These are phyloP conservation scores for Obba rivulosa DNA, from an alignment of 768 basidiomycete species.

Conservation along the genomic window DNA sequence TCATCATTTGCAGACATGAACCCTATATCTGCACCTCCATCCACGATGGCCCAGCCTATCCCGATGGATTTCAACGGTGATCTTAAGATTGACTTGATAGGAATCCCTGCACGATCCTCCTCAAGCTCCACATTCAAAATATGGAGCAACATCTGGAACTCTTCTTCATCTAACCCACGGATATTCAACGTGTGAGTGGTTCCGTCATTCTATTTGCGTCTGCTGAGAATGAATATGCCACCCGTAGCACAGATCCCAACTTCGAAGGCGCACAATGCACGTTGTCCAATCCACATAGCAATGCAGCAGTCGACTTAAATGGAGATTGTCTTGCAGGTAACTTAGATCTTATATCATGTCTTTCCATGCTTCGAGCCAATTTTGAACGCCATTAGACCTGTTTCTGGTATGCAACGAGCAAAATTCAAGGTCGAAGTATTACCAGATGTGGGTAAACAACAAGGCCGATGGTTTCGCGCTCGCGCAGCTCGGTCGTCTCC, in stretches of 20 bases:
- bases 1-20: constrained; percentile 15
- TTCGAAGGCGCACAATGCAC: constrained; percentile 65
- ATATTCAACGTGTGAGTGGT: constrained; percentile 63
- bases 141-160: constrained; percentile 82
- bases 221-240: background rate
- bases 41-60: constrained; percentile 75
- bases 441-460: constrained; percentile 91
- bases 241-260: constrained; percentile 47
- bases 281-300: constrained; percentile 87
- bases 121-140: constrained; percentile 41
- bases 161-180: constrained; percentile 41
- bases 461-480: constrained; percentile 72
- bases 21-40: constrained; percentile 52
- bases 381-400: constrained; percentile 43
- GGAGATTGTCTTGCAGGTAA: constrained; percentile 93
- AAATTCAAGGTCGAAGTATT: constrained; percentile 45
- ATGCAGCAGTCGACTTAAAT: constrained; percentile 89
- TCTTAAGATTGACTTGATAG: constrained; percentile 85
- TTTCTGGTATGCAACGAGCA: constrained; percentile 83
- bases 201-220: background rate
- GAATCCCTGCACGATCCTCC: constrained; percentile 38
- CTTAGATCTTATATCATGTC: constrained; percentile 10
- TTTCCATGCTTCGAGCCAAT: background rate
- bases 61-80: constrained; percentile 83
- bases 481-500: constrained; percentile 62